phyloP scores from a whole-genome alignment of 179 eudicot species.

The Nepenthes alata region DNA sequence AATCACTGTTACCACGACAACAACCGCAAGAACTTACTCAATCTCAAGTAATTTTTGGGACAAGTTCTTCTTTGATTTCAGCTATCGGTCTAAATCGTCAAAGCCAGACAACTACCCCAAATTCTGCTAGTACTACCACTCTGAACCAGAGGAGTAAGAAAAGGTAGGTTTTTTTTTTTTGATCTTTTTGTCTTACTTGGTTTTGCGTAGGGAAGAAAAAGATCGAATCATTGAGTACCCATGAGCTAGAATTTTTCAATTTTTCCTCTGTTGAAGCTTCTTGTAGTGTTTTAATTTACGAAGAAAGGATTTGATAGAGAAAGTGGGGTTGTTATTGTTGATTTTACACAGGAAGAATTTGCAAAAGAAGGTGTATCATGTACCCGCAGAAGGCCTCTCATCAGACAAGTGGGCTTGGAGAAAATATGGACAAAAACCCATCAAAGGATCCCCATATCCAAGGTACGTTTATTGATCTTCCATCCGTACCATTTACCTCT shows the following conservation, averaged over 20 bases:
- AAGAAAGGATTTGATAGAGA: no score
- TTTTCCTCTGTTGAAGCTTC: neutral
- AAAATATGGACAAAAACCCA: slow-evolving; percentile 70
- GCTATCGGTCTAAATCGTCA: slow-evolving; percentile 6
- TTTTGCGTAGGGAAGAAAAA: no score
- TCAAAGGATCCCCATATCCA: slow-evolving; percentile 68
- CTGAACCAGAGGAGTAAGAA: slow-evolving; percentile 33
- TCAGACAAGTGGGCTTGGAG: slow-evolving; percentile 68
- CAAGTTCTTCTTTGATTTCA: neutral
- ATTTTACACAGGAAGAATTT: slow-evolving; percentile 34
- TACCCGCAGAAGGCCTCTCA: slow-evolving; percentile 52
- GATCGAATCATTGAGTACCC: neutral
- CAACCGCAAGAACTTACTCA: slow-evolving; percentile 2
- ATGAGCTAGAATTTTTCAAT: neutral
- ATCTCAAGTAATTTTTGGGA: slow-evolving; percentile 12
- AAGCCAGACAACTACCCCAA: neutral
- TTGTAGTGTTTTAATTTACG: no score
- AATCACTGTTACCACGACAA: slow-evolving; percentile 4
- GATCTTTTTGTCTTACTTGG: neutral
- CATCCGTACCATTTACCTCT: no score
- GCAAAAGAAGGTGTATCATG: slow-evolving; percentile 48
- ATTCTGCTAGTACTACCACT: neutral
- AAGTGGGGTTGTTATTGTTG: neutral
- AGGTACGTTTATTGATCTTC: slow-evolving; percentile 21
- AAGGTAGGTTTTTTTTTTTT: slow-evolving; percentile 34